Evolutionary conservation across 768 basidiomycete species (phyloP).

Genomic region (Rhizopogon vinicolor): DNA sequence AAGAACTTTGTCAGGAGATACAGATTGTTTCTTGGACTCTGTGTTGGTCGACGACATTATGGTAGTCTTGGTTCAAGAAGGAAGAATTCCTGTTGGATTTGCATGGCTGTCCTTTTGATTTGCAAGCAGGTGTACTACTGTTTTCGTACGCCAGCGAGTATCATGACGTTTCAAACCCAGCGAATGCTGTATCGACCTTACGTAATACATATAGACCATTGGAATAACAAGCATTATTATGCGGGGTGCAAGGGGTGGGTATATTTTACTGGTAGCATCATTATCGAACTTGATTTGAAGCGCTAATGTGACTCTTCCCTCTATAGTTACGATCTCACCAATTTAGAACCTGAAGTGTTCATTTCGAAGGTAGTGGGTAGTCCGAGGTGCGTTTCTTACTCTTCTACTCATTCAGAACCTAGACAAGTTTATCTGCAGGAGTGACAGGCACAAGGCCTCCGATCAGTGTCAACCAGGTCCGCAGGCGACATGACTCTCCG

Average conservation of each 20-base stretch:
- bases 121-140: not conserved
- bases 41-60: not conserved
- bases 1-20: not conserved
- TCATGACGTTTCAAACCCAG: not conserved
- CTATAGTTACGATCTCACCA: not conserved
- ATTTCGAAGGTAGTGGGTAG: not conserved
- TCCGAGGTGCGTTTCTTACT: not conserved
- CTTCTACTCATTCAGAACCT: not conserved
- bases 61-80: not conserved
- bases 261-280: no score
- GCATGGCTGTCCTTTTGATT: not conserved
- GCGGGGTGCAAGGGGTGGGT: not conserved
- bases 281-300: not conserved
- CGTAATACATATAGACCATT: no score
- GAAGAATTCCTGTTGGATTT: slow-evolving; percentile 1
- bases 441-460: not conserved
- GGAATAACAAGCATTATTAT: no score
- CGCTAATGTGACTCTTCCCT: not conserved
- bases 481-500: slow-evolving; percentile 16
- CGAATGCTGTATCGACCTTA: not conserved
- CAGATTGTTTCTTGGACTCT: not conserved
- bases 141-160: not conserved
- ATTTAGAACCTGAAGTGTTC: not conserved
- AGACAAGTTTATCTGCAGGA: not conserved
- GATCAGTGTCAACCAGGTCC: not conserved